These are phyloP conservation scores for Komagataella ulmi DNA, from an alignment of 805 yeast species.

Conservation along the genomic window DNA sequence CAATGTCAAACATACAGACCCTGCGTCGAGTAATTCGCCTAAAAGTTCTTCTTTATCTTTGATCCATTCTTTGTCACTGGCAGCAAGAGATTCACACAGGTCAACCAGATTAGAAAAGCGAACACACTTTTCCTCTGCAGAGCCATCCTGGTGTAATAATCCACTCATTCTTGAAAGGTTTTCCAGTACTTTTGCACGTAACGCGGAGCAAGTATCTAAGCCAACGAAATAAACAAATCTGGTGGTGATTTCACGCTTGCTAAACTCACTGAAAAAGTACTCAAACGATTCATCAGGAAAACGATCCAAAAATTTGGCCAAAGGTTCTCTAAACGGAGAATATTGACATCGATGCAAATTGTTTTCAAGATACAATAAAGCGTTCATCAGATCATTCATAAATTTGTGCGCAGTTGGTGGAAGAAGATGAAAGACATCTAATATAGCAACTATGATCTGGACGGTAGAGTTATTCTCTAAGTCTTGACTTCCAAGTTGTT, in stretches of 20 bases:
- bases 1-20: constrained; percentile 28
- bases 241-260: constrained; percentile 49
- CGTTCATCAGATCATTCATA: constrained; percentile 72
- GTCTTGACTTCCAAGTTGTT: constrained; percentile 68
- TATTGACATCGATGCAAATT: constrained; percentile 71
- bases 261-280: constrained; percentile 55
- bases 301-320: constrained; percentile 74
- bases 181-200: constrained; percentile 42
- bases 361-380: constrained; percentile 67
- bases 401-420: constrained; percentile 90
- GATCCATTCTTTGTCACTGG: constrained; percentile 42
- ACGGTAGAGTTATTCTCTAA: constrained; percentile 72
- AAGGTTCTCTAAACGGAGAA: constrained; percentile 87
- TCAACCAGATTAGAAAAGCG: constrained; percentile 69
- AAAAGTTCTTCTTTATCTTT: constrained; percentile 31
- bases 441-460: constrained; percentile 76
- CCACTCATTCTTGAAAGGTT: constrained; percentile 34
- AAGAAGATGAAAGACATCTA: constrained; percentile 80
- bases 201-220: constrained; percentile 35
- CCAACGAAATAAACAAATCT: constrained; percentile 56
- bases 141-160: constrained; percentile 32
- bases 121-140: constrained; percentile 39
- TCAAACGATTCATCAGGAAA: constrained; percentile 65
- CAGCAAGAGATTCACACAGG: constrained; percentile 37
- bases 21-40: constrained; percentile 25